Percentiles rank a stretch among this genome's conserved stretches.
These are phyloP conservation scores for Boeremia lycopersici DNA, from an alignment of 2,329 filamentous ascomycete species.

Conservation along the genomic window DNA sequence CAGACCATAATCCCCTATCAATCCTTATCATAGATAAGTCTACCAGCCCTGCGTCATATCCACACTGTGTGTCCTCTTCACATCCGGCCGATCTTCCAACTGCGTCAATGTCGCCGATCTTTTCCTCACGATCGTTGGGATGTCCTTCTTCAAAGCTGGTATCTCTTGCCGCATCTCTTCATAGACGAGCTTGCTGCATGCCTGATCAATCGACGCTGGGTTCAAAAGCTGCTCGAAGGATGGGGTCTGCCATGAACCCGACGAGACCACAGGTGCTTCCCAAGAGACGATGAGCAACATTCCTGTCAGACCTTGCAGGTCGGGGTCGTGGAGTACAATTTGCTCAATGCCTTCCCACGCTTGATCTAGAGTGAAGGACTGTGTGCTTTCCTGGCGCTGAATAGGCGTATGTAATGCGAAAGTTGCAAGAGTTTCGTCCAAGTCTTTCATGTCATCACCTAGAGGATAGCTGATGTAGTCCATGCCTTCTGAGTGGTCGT, in stretches of 20 bases:
- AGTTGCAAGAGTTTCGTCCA: slow-evolving; percentile 9
- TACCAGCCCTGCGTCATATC: slow-evolving; percentile 1
- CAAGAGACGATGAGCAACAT: slow-evolving; percentile 11
- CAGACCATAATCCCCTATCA: too few species aligned
- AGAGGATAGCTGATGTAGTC: slow-evolving; percentile 6
- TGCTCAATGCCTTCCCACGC: slow-evolving; percentile 8
- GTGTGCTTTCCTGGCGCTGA: slow-evolving; percentile 6
- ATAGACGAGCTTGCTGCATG: neutral
- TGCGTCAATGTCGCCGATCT: slow-evolving; percentile 10
- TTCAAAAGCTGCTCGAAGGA: slow-evolving; percentile 5
- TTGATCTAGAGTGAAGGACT: neutral
- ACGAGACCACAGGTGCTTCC: slow-evolving; percentile 6
- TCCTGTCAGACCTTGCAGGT: neutral
- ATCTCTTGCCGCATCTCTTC: neutral
- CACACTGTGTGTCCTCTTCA: slow-evolving; percentile 11
- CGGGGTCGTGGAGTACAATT: neutral
- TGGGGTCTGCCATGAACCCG: neutral
- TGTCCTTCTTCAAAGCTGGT: neutral
- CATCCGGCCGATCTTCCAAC: slow-evolving; percentile 3
- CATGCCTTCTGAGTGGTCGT: neutral
- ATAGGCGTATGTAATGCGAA: slow-evolving; percentile 6
- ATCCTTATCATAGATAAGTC: too few species aligned
- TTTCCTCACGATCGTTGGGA: slow-evolving; percentile 4
- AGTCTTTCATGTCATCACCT: slow-evolving; percentile 1
- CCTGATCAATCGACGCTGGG: neutral